Evolutionary conservation across 2,329 filamentous ascomycete species (phyloP), one percentile per base, ranked within the genome.

Genomic region (Diaporthe destruens): DNA sequence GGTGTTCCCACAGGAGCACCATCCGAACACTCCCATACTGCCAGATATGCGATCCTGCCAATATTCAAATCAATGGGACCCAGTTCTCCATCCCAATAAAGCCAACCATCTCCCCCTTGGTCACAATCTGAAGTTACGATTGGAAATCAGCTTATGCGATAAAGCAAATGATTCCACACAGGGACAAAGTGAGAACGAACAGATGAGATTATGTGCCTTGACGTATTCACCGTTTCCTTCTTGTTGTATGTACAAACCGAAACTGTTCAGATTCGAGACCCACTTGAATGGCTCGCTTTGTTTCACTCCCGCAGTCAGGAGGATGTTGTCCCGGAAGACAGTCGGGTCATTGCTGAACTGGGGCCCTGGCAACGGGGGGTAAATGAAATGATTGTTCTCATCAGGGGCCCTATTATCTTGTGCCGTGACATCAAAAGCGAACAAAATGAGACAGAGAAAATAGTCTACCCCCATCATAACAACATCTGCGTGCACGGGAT

Each of bases 241-340:
- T 20, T 49, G 47, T 49, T 49, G 47, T 8, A 49, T 18, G 16
- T 49, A 49, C 16, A 49, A 20, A 49, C 18, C 47, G 2, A 49
- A 12, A 49, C 47, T 49, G 47, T 18, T 49, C 47, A 49, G 23
- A 20, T 49, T 49, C 18, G 47, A 49, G 8, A 49, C 47, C 47
- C 47, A 49, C 47, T 49, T 49, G 47, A 49, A 49, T 49, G 47
- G 47, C n/a, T 49, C 47, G 47, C n/a, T 49, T 49, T 49, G 47
- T 9, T 49, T 49, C 16, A 49, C 20, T 8, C 47, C 47, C n/a
- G 47, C 14, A 20, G 47, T 49, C 47, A 49, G 47, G 47, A 49
- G 20, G 11, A 49, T 49, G 20, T 49, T 49, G 47, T 49, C 47
- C 47, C 23, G 47, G 47, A 49, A 49, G 18, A 49, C 47, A 6